phyloP scores from a whole-genome alignment of 192 early-diverging fungal species.

The Geranomyces variabilis region DNA sequence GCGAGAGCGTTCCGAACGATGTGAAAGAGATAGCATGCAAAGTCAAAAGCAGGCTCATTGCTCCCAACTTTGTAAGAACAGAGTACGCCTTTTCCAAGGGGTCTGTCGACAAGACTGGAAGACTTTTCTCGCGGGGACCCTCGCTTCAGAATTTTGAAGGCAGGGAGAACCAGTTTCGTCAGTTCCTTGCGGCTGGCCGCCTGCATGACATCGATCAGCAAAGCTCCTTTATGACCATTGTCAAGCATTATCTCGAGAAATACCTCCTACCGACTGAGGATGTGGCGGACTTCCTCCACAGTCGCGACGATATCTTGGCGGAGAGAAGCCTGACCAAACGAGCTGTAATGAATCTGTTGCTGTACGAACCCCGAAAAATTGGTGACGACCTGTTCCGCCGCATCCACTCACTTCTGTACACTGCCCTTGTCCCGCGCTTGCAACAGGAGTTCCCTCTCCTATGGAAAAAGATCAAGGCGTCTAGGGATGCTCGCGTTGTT shows the following conservation, averaged over 20 bases:
- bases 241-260: slow-evolving; percentile 6
- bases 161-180: background rate
- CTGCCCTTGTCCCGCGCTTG: slow-evolving; percentile 3
- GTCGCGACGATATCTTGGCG: background rate
- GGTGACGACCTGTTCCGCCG: background rate
- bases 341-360: slow-evolving; percentile 3
- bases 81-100: slow-evolving; percentile 11
- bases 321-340: slow-evolving; percentile 3
- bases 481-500: background rate
- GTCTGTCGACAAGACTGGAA: slow-evolving; percentile 11
- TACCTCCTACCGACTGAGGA: background rate
- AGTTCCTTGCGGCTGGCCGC: slow-evolving; percentile 13
- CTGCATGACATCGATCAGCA: slow-evolving; percentile 15
- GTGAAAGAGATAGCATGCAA: slow-evolving; percentile 10
- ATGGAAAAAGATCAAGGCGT: slow-evolving; percentile 6
- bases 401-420: slow-evolving; percentile 11
- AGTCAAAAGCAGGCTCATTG: slow-evolving; percentile 6
- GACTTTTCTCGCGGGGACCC: slow-evolving; percentile 6
- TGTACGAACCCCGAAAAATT: slow-evolving; percentile 20
- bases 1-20: slow-evolving; percentile 1
- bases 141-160: slow-evolving; percentile 22
- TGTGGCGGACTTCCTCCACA: background rate
- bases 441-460: slow-evolving; percentile 2
- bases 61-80: slow-evolving; percentile 1
- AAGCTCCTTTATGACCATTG: slow-evolving; percentile 5